These are phyloP conservation scores for Sedum album DNA, from an alignment of 164 flowering plant species.

Conservation along the genomic window DNA sequence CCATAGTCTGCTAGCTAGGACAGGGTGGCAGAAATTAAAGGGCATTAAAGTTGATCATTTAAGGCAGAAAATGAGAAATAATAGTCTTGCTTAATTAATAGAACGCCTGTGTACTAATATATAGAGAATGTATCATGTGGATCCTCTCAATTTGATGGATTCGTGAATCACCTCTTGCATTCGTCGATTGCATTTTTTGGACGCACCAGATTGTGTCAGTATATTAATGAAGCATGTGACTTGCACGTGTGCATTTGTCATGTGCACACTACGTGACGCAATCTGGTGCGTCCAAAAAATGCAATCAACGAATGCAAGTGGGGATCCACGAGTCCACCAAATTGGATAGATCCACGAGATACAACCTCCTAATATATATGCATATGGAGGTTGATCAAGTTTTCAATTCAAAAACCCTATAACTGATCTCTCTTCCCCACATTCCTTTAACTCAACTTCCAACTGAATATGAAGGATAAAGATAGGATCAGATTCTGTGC, in stretches of 20 bases:
- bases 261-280: too few species aligned
- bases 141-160: too few species aligned
- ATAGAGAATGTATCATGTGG: too few species aligned
- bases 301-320: too few species aligned
- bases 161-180: too few species aligned
- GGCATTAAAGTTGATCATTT: conserved; percentile 6
- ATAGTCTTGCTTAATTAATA: too few species aligned
- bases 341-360: neutral
- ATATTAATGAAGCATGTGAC: too few species aligned
- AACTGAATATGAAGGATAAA: neutral
- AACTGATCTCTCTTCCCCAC: neutral
- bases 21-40: neutral
- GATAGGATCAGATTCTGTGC: neutral
- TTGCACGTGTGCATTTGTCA: too few species aligned
- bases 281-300: too few species aligned
- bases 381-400: neutral
- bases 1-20: neutral
- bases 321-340: neutral
- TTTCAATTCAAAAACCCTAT: neutral
- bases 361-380: neutral
- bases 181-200: too few species aligned
- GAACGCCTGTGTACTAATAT: too few species aligned
- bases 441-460: conserved; percentile 1
- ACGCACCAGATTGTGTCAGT: too few species aligned
- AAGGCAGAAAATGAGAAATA: neutral